Conservation (phyloP, 2,329 filamentous ascomycete species). For the Fusarium siculi region DNA sequence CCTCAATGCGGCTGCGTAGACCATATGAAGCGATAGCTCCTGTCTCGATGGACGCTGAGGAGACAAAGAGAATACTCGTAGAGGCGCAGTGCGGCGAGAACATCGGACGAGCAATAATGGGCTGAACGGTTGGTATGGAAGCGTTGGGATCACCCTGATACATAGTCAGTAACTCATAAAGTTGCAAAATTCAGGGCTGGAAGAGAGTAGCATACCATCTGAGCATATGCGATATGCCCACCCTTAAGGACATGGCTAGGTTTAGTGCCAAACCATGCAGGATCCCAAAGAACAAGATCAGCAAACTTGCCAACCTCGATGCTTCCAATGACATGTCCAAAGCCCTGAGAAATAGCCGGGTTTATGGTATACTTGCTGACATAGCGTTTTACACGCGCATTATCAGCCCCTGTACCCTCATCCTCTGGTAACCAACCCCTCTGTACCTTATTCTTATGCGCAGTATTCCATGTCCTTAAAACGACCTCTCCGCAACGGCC, state of each 20-base stretch:
- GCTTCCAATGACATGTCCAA: conserved; percentile 86
- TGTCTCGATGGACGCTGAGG: conserved; percentile 72
- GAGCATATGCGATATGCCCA: conserved; percentile 82
- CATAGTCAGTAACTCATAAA: neutral
- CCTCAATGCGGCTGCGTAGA: conserved; percentile 81
- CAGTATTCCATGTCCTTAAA: conserved; percentile 94
- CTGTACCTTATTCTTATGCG: conserved; percentile 95
- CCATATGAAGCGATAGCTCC: conserved; percentile 78
- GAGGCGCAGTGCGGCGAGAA: conserved; percentile 79
- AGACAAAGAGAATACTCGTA: conserved; percentile 86
- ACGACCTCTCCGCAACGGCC: conserved; percentile 95
- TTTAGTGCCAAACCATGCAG: conserved; percentile 87
- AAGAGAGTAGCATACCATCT: conserved; percentile 72
- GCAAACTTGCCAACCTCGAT: conserved; percentile 91
- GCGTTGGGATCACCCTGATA: conserved; percentile 79
- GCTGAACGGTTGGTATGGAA: conserved; percentile 89
- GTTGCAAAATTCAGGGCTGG: neutral
- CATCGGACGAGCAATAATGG: conserved; percentile 85
- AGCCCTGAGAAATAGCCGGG: conserved; percentile 89
- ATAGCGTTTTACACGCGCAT: conserved; percentile 92
- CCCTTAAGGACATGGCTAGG: conserved; percentile 85
- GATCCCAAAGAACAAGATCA: conserved; percentile 88
- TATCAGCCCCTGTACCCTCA: conserved; percentile 81
- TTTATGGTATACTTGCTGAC: conserved; percentile 97
- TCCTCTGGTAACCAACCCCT: conserved; percentile 82